Conservation (phyloP, 495 filamentous ascomycete genomes). For the Aspergillus cristatus region DNA sequence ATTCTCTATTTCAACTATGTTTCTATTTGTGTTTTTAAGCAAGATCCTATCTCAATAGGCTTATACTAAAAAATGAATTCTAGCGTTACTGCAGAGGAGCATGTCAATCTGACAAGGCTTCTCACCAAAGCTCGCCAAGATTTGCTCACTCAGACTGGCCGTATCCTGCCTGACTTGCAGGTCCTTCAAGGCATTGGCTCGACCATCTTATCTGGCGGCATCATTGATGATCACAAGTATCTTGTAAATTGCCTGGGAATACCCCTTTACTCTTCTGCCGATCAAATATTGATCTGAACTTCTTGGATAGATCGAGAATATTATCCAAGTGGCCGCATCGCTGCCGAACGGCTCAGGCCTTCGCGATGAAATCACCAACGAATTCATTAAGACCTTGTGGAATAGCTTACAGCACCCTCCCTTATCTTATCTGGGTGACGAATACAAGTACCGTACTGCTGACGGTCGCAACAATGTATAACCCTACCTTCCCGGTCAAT, state of each 20-base stretch:
- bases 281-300: conserved; percentile 2
- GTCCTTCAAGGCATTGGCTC: not conserved
- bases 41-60: too few species aligned
- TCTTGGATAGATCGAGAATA: conserved; percentile 10
- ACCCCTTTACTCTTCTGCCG: too few species aligned
- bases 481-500: not conserved
- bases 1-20: too few species aligned
- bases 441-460: conserved; percentile 45
- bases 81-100: not conserved
- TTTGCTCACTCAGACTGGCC: not conserved
- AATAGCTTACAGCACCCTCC: conserved; percentile 54
- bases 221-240: conserved; percentile 8
- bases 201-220: conserved; percentile 2
- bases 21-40: too few species aligned
- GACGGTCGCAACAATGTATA: conserved; percentile 46
- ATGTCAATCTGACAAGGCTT: not conserved
- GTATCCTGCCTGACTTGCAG: not conserved
- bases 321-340: conserved; percentile 6
- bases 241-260: too few species aligned
- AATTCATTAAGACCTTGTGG: conserved; percentile 49
- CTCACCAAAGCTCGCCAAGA: not conserved
- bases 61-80: not conserved
- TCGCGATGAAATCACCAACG: conserved; percentile 36
- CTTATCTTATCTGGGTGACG: conserved; percentile 45
- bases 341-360: conserved; percentile 35